These are phyloP conservation scores for Colletotrichum sp. DNA, from an alignment of 2,329 filamentous ascomycete genomes.

Conservation along the genomic window DNA sequence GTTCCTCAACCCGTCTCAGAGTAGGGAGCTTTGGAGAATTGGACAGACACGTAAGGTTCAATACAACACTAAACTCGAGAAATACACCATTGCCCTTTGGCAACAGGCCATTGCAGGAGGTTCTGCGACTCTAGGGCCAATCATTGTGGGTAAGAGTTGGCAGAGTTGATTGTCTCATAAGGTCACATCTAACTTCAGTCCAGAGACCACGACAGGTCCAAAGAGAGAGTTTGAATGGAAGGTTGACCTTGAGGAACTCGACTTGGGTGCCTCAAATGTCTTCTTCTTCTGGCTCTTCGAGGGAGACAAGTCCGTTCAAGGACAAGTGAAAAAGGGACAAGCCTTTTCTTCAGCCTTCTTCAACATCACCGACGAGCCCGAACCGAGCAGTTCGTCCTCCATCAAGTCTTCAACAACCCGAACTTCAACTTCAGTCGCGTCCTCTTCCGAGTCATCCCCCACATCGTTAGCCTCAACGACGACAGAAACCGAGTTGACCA, in stretches of 20 bases:
- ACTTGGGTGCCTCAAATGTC: constrained; percentile 16
- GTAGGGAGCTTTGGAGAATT: neutral
- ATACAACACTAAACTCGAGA: constrained; percentile 24
- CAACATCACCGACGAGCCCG: constrained; percentile 24
- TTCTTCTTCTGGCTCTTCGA: constrained; percentile 28
- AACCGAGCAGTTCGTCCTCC: neutral
- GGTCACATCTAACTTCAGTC: neutral
- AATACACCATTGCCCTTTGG: constrained; percentile 29
- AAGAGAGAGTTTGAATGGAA: constrained; percentile 19
- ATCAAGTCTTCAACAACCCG: neutral
- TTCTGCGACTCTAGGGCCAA: constrained; percentile 18
- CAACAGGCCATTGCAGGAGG: constrained; percentile 19
- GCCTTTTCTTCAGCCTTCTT: constrained; percentile 14
- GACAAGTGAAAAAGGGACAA: neutral
- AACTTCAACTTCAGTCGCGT: neutral
- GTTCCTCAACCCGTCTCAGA: neutral
- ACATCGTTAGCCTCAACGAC: neutral
- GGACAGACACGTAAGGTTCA: constrained; percentile 23
- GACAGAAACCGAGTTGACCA: neutral
- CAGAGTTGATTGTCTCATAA: neutral
- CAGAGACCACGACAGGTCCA: constrained; percentile 16
- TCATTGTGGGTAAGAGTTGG: constrained; percentile 10
- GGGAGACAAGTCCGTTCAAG: constrained; percentile 11
- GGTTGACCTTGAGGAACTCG: constrained; percentile 17
- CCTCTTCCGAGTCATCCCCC: fast-evolving